Percentiles rank a stretch among this genome's conserved stretches.
phyloP scores from a whole-genome alignment of 345 rosid species.

The Aquilaria sinensis region DNA sequence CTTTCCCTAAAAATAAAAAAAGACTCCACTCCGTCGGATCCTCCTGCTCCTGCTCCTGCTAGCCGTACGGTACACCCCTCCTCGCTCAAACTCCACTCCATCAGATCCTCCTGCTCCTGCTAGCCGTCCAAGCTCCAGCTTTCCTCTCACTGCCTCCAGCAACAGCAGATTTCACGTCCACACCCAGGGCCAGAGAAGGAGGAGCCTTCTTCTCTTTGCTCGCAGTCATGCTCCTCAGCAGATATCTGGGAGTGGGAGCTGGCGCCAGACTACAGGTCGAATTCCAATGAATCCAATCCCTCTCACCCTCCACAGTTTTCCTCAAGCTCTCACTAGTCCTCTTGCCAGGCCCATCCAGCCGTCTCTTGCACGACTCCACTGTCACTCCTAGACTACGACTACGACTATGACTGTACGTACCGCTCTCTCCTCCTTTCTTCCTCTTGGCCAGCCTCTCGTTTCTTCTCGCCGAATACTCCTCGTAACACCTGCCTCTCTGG shows the following conservation, averaged over 20 bases:
- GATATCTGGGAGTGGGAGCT: conserved; percentile 44
- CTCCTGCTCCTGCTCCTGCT: no score
- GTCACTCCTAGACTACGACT: conserved; percentile 43
- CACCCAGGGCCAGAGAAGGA: conserved; percentile 16
- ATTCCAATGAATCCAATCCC: conserved; percentile 17
- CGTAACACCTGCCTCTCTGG: conserved; percentile 86
- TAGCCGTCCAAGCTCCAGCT: conserved; percentile 17
- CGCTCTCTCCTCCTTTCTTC: conserved; percentile 39
- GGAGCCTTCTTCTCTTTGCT: conserved; percentile 74
- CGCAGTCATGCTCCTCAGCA: conserved; percentile 52
- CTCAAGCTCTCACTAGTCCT: conserved; percentile 49
- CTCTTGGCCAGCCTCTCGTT: conserved; percentile 64
- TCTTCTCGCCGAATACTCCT: conserved; percentile 71
- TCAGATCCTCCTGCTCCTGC: conserved; percentile 22
- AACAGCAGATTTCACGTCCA: conserved; percentile 17
- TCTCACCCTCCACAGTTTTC: conserved; percentile 27
- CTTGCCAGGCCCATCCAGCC: conserved; percentile 26
- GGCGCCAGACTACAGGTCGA: conserved; percentile 34
- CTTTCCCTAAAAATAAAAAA: no score
- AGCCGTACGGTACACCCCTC: no score
- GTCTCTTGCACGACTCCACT: conserved; percentile 47
- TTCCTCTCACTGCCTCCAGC: conserved; percentile 22
- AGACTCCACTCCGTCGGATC: no score
- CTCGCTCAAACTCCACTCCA: not conserved
- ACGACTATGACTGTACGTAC: conserved; percentile 11